phyloP scores from a whole-genome alignment of 2,329 filamentous ascomycete genomes.

The Sarocladium brachiariae region DNA sequence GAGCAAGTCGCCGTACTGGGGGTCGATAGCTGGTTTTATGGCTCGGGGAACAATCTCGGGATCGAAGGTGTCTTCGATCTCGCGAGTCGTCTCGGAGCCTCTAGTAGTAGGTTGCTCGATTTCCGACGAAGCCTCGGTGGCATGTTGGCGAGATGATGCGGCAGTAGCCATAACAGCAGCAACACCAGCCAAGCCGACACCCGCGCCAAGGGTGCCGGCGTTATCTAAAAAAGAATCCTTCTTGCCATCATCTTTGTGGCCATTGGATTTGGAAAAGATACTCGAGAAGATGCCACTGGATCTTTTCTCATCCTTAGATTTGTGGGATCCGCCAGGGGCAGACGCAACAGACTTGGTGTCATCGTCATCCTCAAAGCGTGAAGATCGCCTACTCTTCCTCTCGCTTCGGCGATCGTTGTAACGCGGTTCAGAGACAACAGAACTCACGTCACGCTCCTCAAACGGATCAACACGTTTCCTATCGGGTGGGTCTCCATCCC shows the following conservation, averaged over 20 bases:
- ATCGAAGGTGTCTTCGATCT: conserved; percentile 33
- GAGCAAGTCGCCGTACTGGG: conserved; percentile 57
- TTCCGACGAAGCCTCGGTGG: conserved; percentile 36
- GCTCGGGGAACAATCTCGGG: conserved; percentile 51
- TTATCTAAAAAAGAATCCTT: conserved; percentile 61
- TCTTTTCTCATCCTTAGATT: conserved; percentile 34
- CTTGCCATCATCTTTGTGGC: conserved; percentile 30
- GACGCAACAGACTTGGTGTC: conserved; percentile 40
- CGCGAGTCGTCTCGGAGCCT: conserved; percentile 17
- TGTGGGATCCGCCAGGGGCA: conserved; percentile 24
- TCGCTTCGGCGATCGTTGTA: conserved; percentile 19
- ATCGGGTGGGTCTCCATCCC: conserved; percentile 32
- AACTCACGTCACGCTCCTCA: conserved; percentile 41
- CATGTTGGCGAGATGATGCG: conserved; percentile 35
- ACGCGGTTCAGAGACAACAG: conserved; percentile 40
- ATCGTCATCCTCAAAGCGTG: conserved; percentile 37
- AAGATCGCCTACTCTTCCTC: conserved; percentile 20
- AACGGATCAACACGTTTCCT: conserved; percentile 29
- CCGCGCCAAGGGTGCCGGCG: conserved; percentile 63
- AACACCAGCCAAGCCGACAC: conserved; percentile 54
- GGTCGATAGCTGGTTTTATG: conserved; percentile 60
- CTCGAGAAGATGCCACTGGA: conserved; percentile 39
- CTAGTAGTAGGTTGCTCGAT: conserved; percentile 26
- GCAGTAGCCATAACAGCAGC: conserved; percentile 34
- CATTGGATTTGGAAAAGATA: conserved; percentile 36